Evolutionary conservation across 805 yeast species (phyloP).

Genomic region (Wickerhamiella kurtzmanii): DNA sequence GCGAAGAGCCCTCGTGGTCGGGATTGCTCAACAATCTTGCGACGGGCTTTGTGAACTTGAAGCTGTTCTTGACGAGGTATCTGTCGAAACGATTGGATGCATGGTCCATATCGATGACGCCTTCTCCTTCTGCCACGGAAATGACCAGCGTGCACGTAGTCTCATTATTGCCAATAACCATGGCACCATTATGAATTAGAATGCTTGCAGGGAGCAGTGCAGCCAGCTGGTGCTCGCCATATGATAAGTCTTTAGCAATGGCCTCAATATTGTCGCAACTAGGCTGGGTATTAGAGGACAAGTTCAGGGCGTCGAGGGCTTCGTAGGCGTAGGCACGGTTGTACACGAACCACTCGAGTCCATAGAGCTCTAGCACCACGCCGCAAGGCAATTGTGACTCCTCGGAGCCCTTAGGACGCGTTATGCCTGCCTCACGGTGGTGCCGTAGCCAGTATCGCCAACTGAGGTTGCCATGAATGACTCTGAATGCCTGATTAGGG

Average conservation of each 20-base stretch:
- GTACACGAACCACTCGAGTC: constrained; percentile 71
- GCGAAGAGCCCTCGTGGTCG: constrained; percentile 29
- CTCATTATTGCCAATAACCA: constrained; percentile 65
- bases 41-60: constrained; percentile 40
- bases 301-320: constrained; percentile 4
- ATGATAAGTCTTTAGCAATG: background rate
- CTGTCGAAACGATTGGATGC: constrained; percentile 42
- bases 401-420: background rate
- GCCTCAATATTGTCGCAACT: background rate
- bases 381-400: constrained; percentile 7
- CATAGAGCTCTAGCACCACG: constrained; percentile 43
- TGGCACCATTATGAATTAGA: constrained; percentile 48
- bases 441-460: constrained; percentile 80
- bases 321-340: constrained; percentile 73
- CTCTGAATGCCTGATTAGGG: constrained; percentile 56
- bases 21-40: constrained; percentile 58
- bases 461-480: constrained; percentile 59
- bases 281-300: background rate
- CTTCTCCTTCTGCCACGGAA: constrained; percentile 43
- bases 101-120: constrained; percentile 42
- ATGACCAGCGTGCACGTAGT: constrained; percentile 61
- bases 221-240: constrained; percentile 14
- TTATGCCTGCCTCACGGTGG: constrained; percentile 20
- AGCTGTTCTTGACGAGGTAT: constrained; percentile 35
- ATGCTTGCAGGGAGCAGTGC: constrained; percentile 48